Evolutionary conservation across 306 rosid species (phyloP), one percentile per base, ranked within the genome.

Genomic region (Begonia masoniana): DNA sequence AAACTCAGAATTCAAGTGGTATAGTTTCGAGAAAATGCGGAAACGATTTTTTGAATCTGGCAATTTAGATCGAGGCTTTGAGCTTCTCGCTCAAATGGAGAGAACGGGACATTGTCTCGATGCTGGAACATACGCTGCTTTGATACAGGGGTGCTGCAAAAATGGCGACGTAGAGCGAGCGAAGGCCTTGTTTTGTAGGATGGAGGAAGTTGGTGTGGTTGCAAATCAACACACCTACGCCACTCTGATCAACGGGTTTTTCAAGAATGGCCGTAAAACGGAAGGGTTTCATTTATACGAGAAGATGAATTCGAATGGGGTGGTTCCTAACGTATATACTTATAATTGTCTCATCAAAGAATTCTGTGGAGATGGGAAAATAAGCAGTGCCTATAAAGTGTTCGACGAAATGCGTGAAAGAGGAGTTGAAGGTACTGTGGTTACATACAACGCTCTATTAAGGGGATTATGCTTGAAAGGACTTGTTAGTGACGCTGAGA

Each of bases 111-210:
- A 66, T 68, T 60, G 84, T 71, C 82, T 82, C 7, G 82, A 81
- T 63, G 82, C 76, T 63, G 88, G 79, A 42, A 74, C 82, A 56
- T 81, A 67, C 58, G 75, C 96, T 61, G 79, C 75, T 12, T 50
- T 88, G 80, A 77, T 88, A 19, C 83, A 82, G 51, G 97, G 92
- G 47, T 88, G 80, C 56, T 84, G 88, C 71, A 84, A 79, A 67
- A 83, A 57, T 60, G 82, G 80, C 41, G 77, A 88, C 53, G 56
- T 82, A 39, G 77, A 77, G 15, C 51, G 66, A 23, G 95, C 84
- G 3, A 73, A 77, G 71, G 63, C 70, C 56, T 55, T 88, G 73
- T 84, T 84, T 75, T 58, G 52, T 52, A 79, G 62, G 70, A 82
- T 88, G 88, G 67, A 59, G 56, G 60, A 64, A 50, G 43, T 84